These are phyloP conservation scores for Clonostachys rosea DNA, from an alignment of 2,329 filamentous ascomycete species.

Conservation along the genomic window DNA sequence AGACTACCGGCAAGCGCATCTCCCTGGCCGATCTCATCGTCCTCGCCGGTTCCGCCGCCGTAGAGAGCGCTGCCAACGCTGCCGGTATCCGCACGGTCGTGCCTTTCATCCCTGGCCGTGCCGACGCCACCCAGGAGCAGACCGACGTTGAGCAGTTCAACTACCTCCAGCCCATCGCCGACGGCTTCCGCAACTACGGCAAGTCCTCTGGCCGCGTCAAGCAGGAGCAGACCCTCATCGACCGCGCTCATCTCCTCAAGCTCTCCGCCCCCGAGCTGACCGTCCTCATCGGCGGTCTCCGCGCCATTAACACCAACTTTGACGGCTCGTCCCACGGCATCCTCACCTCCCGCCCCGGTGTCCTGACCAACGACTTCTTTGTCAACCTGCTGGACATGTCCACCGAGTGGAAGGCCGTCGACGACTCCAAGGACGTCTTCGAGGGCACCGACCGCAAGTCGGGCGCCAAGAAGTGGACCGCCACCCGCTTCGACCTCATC, in stretches of 20 bases:
- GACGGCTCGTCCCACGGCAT: conserved; percentile 65
- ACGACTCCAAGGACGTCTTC: conserved; percentile 49
- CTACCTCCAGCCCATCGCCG: conserved; percentile 64
- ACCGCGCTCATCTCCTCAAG: conserved; percentile 66
- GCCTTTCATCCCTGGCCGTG: conserved; percentile 69
- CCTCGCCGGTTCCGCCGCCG: conserved; percentile 63
- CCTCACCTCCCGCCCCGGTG: conserved; percentile 62
- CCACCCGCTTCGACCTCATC: conserved; percentile 63
- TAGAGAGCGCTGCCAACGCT: conserved; percentile 64
- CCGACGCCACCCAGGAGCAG: conserved; percentile 66
- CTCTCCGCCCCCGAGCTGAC: conserved; percentile 68
- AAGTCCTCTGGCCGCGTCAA: conserved; percentile 53
- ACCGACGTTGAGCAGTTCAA: conserved; percentile 62
- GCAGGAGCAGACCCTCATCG: conserved; percentile 67
- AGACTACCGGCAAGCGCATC: conserved; percentile 60
- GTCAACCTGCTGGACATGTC: conserved; percentile 68
- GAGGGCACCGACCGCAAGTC: conserved; percentile 62
- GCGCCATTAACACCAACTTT: conserved; percentile 65
- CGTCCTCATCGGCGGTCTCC: conserved; percentile 67
- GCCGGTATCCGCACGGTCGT: conserved; percentile 48
- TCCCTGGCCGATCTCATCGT: conserved; percentile 78
- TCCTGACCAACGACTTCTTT: conserved; percentile 78
- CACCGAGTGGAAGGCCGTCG: conserved; percentile 51
- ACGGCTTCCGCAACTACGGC: conserved; percentile 80
- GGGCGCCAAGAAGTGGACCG: conserved; percentile 64